phyloP scores from a whole-genome alignment of 1,284 basidiomycete species.

The Leccinum subrobustum region DNA sequence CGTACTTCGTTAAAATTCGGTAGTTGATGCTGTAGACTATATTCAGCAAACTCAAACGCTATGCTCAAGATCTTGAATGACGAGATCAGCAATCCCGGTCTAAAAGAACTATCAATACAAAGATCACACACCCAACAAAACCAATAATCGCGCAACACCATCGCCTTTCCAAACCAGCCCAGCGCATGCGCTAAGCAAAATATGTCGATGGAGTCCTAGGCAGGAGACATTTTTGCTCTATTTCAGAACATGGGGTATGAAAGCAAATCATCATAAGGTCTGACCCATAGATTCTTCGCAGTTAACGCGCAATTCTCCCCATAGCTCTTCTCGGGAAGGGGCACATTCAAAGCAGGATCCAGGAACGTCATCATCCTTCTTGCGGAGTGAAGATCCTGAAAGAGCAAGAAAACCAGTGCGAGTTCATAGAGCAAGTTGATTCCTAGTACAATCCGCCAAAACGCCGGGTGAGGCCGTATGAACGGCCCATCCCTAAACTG shows the following conservation, averaged over 20 bases:
- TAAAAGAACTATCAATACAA: constrained; percentile 4
- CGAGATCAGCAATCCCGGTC: constrained; percentile 5
- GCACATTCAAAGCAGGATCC: constrained; percentile 67
- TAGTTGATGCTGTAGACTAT: constrained; percentile 79
- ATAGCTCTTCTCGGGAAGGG: constrained; percentile 79
- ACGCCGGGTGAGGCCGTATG: constrained; percentile 70
- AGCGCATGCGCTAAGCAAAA: constrained; percentile 81
- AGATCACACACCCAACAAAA: constrained; percentile 72
- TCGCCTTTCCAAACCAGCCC: constrained; percentile 86
- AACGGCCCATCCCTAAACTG: constrained; percentile 86
- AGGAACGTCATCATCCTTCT: constrained; percentile 74
- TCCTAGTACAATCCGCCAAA: constrained; percentile 75
- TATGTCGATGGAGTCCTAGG: constrained; percentile 74
- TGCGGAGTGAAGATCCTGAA: constrained; percentile 79
- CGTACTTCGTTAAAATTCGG: constrained; percentile 80
- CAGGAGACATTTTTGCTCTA: background rate
- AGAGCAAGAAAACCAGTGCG: constrained; percentile 76
- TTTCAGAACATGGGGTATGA: constrained; percentile 9
- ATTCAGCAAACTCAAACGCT: constrained; percentile 83
- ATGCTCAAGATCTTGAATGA: constrained; percentile 71
- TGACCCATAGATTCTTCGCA: constrained; percentile 64
- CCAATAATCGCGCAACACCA: constrained; percentile 86
- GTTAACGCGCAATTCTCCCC: constrained; percentile 76
- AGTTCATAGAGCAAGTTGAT: constrained; percentile 81
- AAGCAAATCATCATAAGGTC: constrained; percentile 19